Percentiles rank a stretch among this genome's conserved stretches.
Conservation (phyloP, 345 rosid species). For the Acer campestre region DNA sequence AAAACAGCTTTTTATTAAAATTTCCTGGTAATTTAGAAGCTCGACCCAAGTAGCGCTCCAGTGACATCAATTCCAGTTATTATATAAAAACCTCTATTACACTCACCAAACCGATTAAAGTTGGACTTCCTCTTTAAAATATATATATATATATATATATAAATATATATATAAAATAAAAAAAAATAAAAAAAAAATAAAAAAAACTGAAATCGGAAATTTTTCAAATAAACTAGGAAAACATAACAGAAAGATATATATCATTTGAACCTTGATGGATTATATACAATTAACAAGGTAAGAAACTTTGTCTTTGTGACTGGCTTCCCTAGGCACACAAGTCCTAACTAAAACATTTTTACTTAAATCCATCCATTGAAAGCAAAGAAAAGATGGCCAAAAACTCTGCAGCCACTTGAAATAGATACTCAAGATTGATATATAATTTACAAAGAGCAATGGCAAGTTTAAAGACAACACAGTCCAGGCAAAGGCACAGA, state of each 20-base stretch:
- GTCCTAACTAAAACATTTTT: background rate
- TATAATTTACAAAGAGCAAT: background rate
- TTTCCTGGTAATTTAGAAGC: background rate
- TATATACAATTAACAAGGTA: background rate
- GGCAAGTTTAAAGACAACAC: background rate
- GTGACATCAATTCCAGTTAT: background rate
- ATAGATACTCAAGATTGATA: background rate
- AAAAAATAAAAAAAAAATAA: too few relatives aligned
- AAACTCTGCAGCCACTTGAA: slow-evolving; percentile 1
- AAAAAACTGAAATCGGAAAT: background rate
- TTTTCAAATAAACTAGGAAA: background rate
- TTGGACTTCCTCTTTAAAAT: background rate
- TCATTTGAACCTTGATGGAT: background rate
- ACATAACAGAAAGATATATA: too few relatives aligned
- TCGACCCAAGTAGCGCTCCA: background rate
- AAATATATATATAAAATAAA: too few relatives aligned
- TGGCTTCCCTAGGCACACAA: background rate
- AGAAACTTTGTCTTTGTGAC: background rate
- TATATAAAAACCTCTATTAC: background rate
- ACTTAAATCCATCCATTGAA: background rate
- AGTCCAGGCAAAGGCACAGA: background rate
- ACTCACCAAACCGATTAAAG: background rate
- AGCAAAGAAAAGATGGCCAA: background rate
- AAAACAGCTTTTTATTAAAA: background rate
- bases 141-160: background rate